A percentile compares a stretch with the other conserved stretches of the same genome.
Conservation (phyloP, 768 basidiomycete species). For the Lentinula detonsa region DNA sequence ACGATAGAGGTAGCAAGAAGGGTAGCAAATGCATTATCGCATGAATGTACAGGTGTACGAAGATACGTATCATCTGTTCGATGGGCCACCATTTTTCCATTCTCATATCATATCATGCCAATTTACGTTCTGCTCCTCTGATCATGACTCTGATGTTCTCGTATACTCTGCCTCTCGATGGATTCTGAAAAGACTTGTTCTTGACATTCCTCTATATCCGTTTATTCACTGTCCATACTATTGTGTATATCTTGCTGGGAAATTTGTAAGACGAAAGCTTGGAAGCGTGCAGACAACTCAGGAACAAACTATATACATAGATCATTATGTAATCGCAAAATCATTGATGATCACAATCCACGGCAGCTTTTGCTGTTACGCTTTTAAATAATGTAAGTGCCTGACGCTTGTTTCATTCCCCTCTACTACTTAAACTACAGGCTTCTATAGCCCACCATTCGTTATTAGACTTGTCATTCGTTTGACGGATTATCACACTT, state of each 20-base stretch:
- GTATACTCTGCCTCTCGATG: neutral
- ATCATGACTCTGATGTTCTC: constrained; percentile 54
- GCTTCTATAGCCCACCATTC: neutral
- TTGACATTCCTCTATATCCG: constrained; percentile 6
- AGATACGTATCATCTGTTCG: constrained; percentile 8
- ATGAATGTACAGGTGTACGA: constrained; percentile 29
- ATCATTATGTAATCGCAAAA: neutral
- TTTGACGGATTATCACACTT: neutral
- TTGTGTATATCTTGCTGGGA: neutral
- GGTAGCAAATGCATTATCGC: constrained; percentile 63
- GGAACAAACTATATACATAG: neutral
- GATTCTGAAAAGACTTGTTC: constrained; percentile 5
- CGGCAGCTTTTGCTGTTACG: neutral
- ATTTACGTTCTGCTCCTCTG: constrained; percentile 7
- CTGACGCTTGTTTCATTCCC: neutral
- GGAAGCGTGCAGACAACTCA: neutral
- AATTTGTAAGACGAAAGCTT: neutral
- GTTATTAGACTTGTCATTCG: neutral
- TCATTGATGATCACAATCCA: neutral
- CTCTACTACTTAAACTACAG: neutral
- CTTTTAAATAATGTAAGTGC: neutral
- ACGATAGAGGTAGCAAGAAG: constrained; percentile 41
- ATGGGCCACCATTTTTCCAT: constrained; percentile 13
- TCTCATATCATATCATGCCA: constrained; percentile 28
- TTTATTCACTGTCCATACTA: constrained; percentile 6